Base-by-base conservation (phyloP, 495 filamentous ascomycete genomes). In the Trichoderma parareesei region DNA sequence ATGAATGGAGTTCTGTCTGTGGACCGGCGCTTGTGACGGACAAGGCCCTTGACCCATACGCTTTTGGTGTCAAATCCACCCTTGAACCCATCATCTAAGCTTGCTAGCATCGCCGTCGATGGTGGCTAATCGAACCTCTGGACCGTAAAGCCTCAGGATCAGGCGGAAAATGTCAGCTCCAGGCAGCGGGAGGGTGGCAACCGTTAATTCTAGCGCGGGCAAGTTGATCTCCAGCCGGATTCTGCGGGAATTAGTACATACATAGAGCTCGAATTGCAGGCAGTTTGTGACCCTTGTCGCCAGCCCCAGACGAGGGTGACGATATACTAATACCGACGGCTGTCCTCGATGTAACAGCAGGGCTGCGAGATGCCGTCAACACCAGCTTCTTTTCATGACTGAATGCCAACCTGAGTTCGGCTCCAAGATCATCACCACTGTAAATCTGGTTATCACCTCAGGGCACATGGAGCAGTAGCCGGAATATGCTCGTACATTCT, bases 281-380 rank as follows among this genome's bases (percentile, higher is more conserved):
- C 33, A 35, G 53, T 57, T 57, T 33, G 27, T 38, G 53, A 2
- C 27, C 20, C n/a, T 49, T 8, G 18, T 8, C n/a, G 46, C 9
- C 46, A 18, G 44, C 46, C 4, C 4, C 10, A 18, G 18, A 6
- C 16, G 16, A 57, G 11, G 53, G 53, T 57, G 9, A 57, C 27
- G 27, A 57, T 4, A 18, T 33, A 18, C 48, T 10, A 35, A 35
- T 38, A n/a, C 8, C 20, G 5, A 57, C 11, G 53, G 20, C 44
- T 11, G 44, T 16, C 13, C n/a, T 48, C 44, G n/a, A 18, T 48
- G 44, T 5, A 18, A 48, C n/a, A 14, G 13, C 11, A 57, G 9
- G 53, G 53, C 53, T 57, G 53, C 53, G 37, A 33, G 11, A 57
- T 57, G 53, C n/a, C 48, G 48, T 57, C 53, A 37, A 57, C 20